Conservation (phyloP, 352 stramenopile genomes). For the Pythium oligandrum region DNA sequence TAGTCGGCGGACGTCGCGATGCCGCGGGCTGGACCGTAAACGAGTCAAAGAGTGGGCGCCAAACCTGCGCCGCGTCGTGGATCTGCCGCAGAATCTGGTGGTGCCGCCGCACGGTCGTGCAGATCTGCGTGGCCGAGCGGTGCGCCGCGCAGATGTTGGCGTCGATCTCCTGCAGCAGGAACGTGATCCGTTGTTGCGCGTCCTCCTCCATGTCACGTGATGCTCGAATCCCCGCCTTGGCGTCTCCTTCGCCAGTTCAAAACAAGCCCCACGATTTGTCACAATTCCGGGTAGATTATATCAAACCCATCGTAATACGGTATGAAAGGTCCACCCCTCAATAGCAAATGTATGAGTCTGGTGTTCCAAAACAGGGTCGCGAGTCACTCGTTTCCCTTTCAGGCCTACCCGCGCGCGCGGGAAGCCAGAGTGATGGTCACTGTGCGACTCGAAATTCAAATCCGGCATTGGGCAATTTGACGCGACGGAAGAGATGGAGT, state of each 20-base stretch:
- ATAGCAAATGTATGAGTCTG: background rate
- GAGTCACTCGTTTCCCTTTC: conserved; percentile 11
- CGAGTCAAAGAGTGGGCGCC: conserved; percentile 71
- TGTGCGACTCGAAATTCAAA: conserved; percentile 21
- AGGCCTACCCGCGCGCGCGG: conserved; percentile 5
- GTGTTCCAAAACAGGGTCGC: conserved; percentile 6
- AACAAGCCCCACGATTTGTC: background rate
- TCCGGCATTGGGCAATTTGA: conserved; percentile 1
- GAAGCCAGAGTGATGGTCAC: conserved; percentile 17
- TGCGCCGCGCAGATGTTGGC: conserved; percentile 77
- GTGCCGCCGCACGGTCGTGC: conserved; percentile 54
- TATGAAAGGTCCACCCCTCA: background rate
- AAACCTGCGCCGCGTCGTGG: conserved; percentile 67
- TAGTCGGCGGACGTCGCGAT: conserved; percentile 22
- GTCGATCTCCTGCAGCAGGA: conserved; percentile 82
- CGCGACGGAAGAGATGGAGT: conserved; percentile 18
- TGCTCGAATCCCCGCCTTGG: too few species aligned
- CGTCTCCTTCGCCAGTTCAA: background rate
- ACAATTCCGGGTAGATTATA: too few species aligned
- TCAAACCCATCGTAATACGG: too few species aligned
- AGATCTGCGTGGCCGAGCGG: conserved; percentile 74
- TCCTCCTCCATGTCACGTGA: conserved; percentile 51
- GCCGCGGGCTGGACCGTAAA: conserved; percentile 48
- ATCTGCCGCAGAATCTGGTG: conserved; percentile 77
- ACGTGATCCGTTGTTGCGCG: conserved; percentile 75